phyloP scores from a whole-genome alignment of 2,329 filamentous ascomycete species.

The Ophiosphaerella korrae region DNA sequence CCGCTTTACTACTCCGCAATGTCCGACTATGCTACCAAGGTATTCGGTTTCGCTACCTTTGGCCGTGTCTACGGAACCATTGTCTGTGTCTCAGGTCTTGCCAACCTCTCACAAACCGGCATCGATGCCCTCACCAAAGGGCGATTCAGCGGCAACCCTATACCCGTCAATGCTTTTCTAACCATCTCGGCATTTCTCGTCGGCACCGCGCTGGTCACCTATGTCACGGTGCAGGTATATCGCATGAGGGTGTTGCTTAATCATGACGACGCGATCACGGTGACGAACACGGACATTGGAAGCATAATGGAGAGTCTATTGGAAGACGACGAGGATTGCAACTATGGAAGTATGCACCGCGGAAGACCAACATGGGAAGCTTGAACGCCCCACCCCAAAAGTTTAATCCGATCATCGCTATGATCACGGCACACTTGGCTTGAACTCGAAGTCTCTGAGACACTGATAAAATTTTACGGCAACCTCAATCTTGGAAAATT shows the following conservation, averaged over 20 bases:
- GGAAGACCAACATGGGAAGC: constrained; percentile 20
- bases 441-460: no score
- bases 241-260: constrained; percentile 38
- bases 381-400: background rate
- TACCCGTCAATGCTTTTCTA: constrained; percentile 75
- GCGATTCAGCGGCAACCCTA: constrained; percentile 71
- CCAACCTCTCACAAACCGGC: constrained; percentile 80
- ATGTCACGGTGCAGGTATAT: constrained; percentile 39
- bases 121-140: constrained; percentile 78
- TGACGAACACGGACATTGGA: constrained; percentile 73
- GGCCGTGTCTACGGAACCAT: constrained; percentile 88
- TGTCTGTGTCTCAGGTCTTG: constrained; percentile 79
- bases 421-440: no score
- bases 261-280: constrained; percentile 56
- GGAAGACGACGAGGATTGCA: constrained; percentile 40
- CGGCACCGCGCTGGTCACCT: constrained; percentile 65
- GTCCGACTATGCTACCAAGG: constrained; percentile 85
- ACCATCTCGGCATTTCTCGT: constrained; percentile 65
- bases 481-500: background rate
- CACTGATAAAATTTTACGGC: background rate
- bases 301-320: constrained; percentile 54
- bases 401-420: no score
- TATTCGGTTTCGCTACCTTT: constrained; percentile 88
- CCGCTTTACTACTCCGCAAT: constrained; percentile 91
- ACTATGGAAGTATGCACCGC: constrained; percentile 31